These are phyloP conservation scores for Debaryomyces psychrophilus DNA, from an alignment of 1,139 yeast genomes.

Conservation along the genomic window DNA sequence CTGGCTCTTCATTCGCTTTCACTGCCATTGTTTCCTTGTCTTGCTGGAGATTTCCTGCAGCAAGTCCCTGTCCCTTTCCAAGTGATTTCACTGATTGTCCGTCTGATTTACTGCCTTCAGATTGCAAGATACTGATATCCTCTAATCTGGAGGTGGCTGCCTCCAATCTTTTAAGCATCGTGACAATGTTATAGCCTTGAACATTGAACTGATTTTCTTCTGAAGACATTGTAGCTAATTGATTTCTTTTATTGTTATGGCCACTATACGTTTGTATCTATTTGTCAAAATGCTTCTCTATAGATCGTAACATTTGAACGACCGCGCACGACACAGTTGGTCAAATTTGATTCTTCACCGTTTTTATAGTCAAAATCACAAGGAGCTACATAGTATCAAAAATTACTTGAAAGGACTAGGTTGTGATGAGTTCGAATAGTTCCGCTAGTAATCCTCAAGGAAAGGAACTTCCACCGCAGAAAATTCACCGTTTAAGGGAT, in stretches of 20 bases:
- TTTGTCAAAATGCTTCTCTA: not conserved
- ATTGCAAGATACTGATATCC: conserved; percentile 82
- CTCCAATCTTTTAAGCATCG: conserved; percentile 81
- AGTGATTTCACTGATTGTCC: conserved; percentile 12
- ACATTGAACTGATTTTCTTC: conserved; percentile 63
- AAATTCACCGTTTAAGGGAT: conserved; percentile 55
- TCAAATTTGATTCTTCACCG: not conserved
- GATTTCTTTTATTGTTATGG: not conserved
- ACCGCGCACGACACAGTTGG: conserved; percentile 2
- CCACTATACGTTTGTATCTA: not conserved
- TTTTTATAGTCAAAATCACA: not conserved
- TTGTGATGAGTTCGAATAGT: conserved; percentile 16
- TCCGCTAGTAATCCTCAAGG: conserved; percentile 21
- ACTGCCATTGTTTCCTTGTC: conserved; percentile 10
- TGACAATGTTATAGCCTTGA: conserved; percentile 81
- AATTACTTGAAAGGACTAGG: not conserved
- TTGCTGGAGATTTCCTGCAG: not conserved
- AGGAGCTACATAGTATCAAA: not conserved
- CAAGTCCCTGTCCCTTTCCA: not conserved
- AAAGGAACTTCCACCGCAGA: conserved; percentile 49
- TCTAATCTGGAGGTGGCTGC: conserved; percentile 93
- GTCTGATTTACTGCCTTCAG: conserved; percentile 38
- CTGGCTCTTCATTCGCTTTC: conserved; percentile 6
- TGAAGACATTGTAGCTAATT: conserved; percentile 29
- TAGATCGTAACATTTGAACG: conserved; percentile 1